These are phyloP conservation scores for Dactylellina sp. DNA, from an alignment of 2,329 filamentous ascomycete species.

Conservation along the genomic window DNA sequence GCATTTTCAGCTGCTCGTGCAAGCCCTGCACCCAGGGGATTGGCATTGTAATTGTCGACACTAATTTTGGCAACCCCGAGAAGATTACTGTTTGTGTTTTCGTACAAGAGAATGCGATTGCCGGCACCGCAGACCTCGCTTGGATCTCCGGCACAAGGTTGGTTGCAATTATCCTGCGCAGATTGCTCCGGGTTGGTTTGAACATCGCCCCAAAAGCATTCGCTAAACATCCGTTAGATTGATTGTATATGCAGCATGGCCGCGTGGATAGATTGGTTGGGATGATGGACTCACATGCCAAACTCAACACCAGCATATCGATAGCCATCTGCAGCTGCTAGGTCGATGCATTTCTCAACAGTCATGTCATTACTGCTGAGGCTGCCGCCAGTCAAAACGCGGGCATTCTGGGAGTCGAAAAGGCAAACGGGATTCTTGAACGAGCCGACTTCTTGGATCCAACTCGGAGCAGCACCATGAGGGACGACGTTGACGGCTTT, in stretches of 20 bases:
- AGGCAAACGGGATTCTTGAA: constrained; percentile 18
- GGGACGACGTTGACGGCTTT: constrained; percentile 19
- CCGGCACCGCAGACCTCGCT: constrained; percentile 17
- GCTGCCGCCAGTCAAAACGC: constrained; percentile 13
- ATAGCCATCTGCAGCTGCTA: constrained; percentile 12
- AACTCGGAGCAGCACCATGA: neutral
- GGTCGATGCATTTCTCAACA: constrained; percentile 12
- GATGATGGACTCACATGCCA: constrained; percentile 27
- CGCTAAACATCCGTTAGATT: neutral
- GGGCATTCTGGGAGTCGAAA: neutral
- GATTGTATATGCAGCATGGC: neutral
- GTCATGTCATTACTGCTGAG: constrained; percentile 4
- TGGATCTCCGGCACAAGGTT: constrained; percentile 8
- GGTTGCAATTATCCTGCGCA: constrained; percentile 20
- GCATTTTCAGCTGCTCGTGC: neutral
- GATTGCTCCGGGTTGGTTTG: constrained; percentile 4
- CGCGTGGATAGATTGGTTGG: no score
- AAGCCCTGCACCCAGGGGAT: neutral
- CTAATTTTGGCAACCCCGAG: neutral
- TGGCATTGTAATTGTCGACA: constrained; percentile 7
- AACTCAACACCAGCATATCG: constrained; percentile 17
- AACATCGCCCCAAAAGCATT: constrained; percentile 22
- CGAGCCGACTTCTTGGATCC: neutral
- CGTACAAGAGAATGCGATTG: constrained; percentile 18
- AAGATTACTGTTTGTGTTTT: neutral